Evolutionary conservation across 192 early-diverging fungal genomes (phyloP), one percentile per base, ranked within the genome.

Genomic region (Geosiphon pyriformis): DNA sequence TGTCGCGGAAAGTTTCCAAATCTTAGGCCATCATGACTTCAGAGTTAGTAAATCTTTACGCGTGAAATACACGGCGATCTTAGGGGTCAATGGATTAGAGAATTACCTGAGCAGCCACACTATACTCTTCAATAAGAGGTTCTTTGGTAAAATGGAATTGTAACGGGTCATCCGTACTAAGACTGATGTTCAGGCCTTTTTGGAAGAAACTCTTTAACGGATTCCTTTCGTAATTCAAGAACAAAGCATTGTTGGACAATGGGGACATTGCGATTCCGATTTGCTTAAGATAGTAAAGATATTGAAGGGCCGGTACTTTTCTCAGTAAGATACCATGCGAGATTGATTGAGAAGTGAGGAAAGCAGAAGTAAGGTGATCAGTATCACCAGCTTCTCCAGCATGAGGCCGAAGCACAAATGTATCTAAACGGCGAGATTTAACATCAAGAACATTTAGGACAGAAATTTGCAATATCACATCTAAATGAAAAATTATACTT

Each of bases 111-210:
- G 93, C 90, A 1, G 92, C 94, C 0, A 95, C 90, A 65, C 90
- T 92, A 74, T 93, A 98, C 72, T 98, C 95, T 72, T 98, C 95
- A 76, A 95, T 98, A 74, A 98, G 67, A 0, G 95, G 95, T 72
- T 98, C 95, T 71, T 91, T 94, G 8, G 95, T 98, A 59, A 92
- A 94, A 69, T 98, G 95, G 77, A 98, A 95, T 75, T 98, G 95
- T 37, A 98, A 66, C 10, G 95, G 95, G 74, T 98, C 95, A 69
- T 98, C 95, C 1, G 93, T 94, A 18, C 90, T 92, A n/a, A 98
- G 74, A 12, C 88, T 88, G 7, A 98, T 90, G 72, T 98, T 94
- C 31, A 98, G 82, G 0, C 95, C 95, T 33, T 94, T 86, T 65
- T 98, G 90, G 82, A 94, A 95, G 76, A 91, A 98, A 8, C 83